These are phyloP conservation scores for Vicia villosa DNA, from an alignment of 306 rosid species.

Conservation along the genomic window DNA sequence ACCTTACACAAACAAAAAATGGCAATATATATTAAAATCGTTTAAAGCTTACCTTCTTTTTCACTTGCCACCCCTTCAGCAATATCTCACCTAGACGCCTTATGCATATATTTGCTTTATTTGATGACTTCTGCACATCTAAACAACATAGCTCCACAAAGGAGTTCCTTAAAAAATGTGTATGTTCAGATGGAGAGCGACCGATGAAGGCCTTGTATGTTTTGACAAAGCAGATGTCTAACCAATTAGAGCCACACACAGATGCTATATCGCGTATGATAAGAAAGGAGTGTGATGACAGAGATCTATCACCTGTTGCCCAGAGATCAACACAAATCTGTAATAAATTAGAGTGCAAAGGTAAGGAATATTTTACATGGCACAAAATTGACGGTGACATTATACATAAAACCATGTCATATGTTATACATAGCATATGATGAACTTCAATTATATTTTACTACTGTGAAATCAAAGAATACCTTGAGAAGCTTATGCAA, in stretches of 20 bases:
- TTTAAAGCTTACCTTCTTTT: constrained; percentile 58
- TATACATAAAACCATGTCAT: constrained; percentile 20
- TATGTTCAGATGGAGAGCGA: constrained; percentile 66
- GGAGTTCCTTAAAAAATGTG: constrained; percentile 67
- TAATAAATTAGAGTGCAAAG: constrained; percentile 42
- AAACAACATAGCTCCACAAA: constrained; percentile 79
- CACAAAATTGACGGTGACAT: constrained; percentile 22
- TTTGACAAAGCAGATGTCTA: constrained; percentile 77
- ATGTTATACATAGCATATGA: constrained; percentile 7
- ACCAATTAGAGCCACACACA: constrained; percentile 55
- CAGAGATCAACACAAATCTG: constrained; percentile 86
- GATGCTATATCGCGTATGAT: constrained; percentile 67
- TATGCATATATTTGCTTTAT: constrained; percentile 59
- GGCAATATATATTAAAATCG: constrained; percentile 15
- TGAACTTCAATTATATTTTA: constrained; percentile 29
- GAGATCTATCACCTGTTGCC: constrained; percentile 74
- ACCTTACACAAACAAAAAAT: constrained; percentile 24
- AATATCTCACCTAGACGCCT: constrained; percentile 68
- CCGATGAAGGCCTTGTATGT: constrained; percentile 68
- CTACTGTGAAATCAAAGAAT: constrained; percentile 31
- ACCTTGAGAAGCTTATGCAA: constrained; percentile 72
- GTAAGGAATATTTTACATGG: constrained; percentile 28
- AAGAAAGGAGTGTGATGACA: constrained; percentile 72
- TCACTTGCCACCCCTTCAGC: constrained; percentile 67
- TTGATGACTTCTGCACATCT: constrained; percentile 73